phyloP scores from a whole-genome alignment of 2,329 filamentous ascomycete species.

The Trichoderma atroviride region DNA sequence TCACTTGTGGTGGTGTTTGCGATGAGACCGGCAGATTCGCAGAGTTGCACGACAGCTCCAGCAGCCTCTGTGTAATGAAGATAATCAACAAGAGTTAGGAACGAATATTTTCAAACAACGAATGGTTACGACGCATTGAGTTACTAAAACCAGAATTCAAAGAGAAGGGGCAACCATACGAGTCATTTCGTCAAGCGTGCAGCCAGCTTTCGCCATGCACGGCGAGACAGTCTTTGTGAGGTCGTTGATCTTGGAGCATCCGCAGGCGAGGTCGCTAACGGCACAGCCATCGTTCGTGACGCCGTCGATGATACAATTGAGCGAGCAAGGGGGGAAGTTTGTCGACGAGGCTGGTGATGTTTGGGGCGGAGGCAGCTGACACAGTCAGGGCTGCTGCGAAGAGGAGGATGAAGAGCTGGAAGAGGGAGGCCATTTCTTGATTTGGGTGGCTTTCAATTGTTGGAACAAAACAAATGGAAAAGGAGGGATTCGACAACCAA shows the following conservation, averaged over 20 bases:
- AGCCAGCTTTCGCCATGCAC: slow-evolving; percentile 43
- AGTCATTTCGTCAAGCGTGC: slow-evolving; percentile 38
- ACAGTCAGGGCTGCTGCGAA: slow-evolving; percentile 26
- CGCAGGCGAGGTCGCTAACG: slow-evolving; percentile 42
- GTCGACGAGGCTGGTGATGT: slow-evolving; percentile 29
- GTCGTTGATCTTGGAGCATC: slow-evolving; percentile 42
- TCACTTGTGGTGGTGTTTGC: neutral
- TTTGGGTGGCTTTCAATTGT: neutral
- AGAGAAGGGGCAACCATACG: neutral
- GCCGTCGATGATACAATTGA: slow-evolving; percentile 41
- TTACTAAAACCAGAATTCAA: neutral
- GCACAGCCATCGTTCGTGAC: slow-evolving; percentile 40
- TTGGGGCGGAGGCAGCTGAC: slow-evolving; percentile 25
- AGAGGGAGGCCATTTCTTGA: slow-evolving; percentile 5
- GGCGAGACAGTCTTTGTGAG: slow-evolving; percentile 41
- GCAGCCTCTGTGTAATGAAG: neutral
- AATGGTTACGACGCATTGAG: neutral
- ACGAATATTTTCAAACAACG: neutral
- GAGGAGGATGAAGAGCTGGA: slow-evolving; percentile 25
- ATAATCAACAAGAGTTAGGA: neutral
- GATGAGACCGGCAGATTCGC: neutral
- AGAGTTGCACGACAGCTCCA: neutral
- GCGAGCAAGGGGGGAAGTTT: slow-evolving; percentile 44
- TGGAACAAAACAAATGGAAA: neutral
- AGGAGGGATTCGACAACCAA: neutral